phyloP scores from a whole-genome alignment of 805 yeast genomes.

The Spathaspora passalidarum region DNA sequence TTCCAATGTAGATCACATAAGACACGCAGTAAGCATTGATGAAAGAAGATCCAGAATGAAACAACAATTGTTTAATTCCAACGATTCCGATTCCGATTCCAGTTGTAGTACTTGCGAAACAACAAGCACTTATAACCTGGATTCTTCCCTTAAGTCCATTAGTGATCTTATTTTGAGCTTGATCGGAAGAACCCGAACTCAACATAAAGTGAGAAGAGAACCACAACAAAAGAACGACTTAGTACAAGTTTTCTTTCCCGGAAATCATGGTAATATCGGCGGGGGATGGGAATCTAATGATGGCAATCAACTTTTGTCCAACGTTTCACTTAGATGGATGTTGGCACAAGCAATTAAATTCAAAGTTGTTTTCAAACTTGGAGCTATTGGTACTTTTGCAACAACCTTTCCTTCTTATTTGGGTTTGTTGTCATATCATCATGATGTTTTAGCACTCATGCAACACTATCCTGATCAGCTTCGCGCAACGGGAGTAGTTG shows the following conservation, averaged over 20 bases:
- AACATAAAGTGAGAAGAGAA: not conserved
- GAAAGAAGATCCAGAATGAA: conserved; percentile 64
- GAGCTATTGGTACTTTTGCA: conserved; percentile 39
- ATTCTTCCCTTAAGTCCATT: conserved; percentile 1
- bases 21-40: conserved; percentile 68
- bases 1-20: conserved; percentile 51
- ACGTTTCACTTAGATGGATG: conserved; percentile 61
- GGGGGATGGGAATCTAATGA: conserved; percentile 61
- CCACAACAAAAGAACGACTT: conserved; percentile 16
- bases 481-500: not conserved
- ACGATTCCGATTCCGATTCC: conserved; percentile 6
- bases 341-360: conserved; percentile 48
- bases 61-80: conserved; percentile 51
- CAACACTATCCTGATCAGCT: not conserved
- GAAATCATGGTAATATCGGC: conserved; percentile 67
- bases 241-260: conserved; percentile 64
- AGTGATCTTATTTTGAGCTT: conserved; percentile 1
- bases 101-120: not conserved
- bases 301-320: conserved; percentile 41
- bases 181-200: not conserved
- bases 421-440: conserved; percentile 47
- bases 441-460: conserved; percentile 43
- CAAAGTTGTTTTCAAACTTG: conserved; percentile 47
- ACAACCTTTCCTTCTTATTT: conserved; percentile 34
- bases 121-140: not conserved